phyloP scores from a whole-genome alignment of 257 asterid species.

The Buddleja alternifolia region DNA sequence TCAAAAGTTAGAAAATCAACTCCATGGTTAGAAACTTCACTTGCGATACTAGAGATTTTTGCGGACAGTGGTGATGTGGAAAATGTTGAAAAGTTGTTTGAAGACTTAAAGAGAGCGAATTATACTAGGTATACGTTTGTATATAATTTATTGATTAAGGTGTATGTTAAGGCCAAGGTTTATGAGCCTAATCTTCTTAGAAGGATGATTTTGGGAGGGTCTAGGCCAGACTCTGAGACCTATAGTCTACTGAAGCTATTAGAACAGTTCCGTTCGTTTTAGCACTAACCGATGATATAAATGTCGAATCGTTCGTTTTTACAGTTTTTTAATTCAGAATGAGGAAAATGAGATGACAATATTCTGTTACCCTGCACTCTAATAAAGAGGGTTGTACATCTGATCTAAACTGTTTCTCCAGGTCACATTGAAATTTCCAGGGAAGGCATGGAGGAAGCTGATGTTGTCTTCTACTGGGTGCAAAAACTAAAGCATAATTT shows the following conservation, averaged over 20 bases:
- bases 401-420: neutral
- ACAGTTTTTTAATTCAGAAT: neutral
- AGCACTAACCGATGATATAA: conserved; percentile 19
- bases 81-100: conserved; percentile 70
- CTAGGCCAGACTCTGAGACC: conserved; percentile 90
- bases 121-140: conserved; percentile 83
- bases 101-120: conserved; percentile 60
- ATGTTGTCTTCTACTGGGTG: neutral
- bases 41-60: conserved; percentile 53
- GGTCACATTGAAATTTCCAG: neutral
- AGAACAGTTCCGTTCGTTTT: conserved; percentile 54
- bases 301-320: neutral
- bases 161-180: conserved; percentile 78
- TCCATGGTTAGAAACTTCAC: conserved; percentile 83
- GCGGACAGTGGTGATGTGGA: conserved; percentile 72
- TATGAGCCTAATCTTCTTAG: conserved; percentile 73
- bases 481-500: neutral
- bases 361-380: too few relatives aligned
- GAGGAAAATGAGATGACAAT: too few relatives aligned
- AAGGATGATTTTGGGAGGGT: conserved; percentile 91
- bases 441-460: neutral
- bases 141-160: conserved; percentile 76
- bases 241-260: conserved; percentile 75
- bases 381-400: neutral
- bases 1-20: conserved; percentile 62